phyloP scores from a whole-genome alignment of 805 yeast species.

The Candida sanyiensis region DNA sequence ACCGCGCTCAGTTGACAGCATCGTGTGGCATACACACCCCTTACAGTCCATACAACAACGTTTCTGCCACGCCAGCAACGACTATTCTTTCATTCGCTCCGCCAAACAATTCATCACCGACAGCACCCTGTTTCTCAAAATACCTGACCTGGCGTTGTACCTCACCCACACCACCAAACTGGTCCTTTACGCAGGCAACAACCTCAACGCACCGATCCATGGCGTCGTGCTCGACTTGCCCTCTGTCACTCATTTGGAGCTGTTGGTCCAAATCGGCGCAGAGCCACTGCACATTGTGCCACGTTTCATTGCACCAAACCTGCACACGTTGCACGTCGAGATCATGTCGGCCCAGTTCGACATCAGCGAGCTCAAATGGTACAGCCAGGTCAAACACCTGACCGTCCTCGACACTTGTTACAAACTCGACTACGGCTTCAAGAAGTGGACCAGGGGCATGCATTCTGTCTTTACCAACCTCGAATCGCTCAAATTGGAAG shows the following conservation, averaged over 20 bases:
- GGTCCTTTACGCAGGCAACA: neutral
- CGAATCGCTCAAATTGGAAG: neutral
- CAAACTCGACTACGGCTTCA: neutral
- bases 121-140: conserved; percentile 3
- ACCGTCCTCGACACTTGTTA: neutral
- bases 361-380: neutral
- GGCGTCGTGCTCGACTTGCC: neutral
- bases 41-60: no score
- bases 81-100: neutral
- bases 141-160: conserved; percentile 1
- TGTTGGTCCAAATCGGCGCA: neutral
- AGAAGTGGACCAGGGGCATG: neutral
- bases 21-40: no score
- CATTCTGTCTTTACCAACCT: neutral
- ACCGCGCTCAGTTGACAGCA: no score
- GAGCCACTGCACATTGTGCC: neutral
- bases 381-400: neutral
- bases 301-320: neutral
- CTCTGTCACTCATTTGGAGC: neutral
- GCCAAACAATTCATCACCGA: neutral
- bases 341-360: neutral
- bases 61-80: neutral
- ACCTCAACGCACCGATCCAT: neutral
- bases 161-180: neutral
- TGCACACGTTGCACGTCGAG: neutral